phyloP scores from a whole-genome alignment of 192 early-diverging fungal species.

The Spizellomyces punctatus region DNA sequence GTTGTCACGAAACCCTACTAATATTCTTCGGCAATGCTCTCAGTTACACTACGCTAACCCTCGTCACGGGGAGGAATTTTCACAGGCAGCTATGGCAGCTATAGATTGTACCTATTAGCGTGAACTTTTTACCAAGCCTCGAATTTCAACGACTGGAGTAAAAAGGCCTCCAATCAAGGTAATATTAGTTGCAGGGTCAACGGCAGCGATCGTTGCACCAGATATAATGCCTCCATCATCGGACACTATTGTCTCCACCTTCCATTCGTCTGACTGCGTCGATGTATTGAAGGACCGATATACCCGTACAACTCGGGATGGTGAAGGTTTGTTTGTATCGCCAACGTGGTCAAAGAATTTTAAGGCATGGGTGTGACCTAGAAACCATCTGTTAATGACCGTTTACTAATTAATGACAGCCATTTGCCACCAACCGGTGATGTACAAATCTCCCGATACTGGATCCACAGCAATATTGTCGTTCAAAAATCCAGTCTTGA shows the following conservation, averaged over 20 bases:
- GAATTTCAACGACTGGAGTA: too few relatives aligned
- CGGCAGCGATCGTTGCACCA: conserved; percentile 16
- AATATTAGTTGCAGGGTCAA: not conserved
- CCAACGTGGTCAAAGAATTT: not conserved
- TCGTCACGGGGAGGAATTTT: too few relatives aligned
- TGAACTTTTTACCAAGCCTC: too few relatives aligned
- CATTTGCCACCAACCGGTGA: not conserved
- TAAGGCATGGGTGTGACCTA: not conserved
- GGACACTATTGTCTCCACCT: not conserved
- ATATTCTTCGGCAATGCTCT: too few relatives aligned
- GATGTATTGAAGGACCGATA: not conserved
- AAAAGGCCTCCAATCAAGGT: too few relatives aligned
- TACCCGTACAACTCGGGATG: not conserved
- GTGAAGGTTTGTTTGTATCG: not conserved
- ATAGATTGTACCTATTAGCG: too few relatives aligned
- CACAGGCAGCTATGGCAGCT: too few relatives aligned
- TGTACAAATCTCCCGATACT: not conserved
- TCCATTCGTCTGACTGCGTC: not conserved
- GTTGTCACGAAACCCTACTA: too few relatives aligned
- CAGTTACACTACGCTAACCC: too few relatives aligned
- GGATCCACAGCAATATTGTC: not conserved
- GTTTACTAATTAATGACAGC: too few relatives aligned
- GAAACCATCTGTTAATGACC: too few relatives aligned
- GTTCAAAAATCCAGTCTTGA: not conserved
- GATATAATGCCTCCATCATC: conserved; percentile 15